Evolutionary conservation across 2,329 filamentous ascomycete species (phyloP).

Genomic region (Torrubiella hemipterigena): DNA sequence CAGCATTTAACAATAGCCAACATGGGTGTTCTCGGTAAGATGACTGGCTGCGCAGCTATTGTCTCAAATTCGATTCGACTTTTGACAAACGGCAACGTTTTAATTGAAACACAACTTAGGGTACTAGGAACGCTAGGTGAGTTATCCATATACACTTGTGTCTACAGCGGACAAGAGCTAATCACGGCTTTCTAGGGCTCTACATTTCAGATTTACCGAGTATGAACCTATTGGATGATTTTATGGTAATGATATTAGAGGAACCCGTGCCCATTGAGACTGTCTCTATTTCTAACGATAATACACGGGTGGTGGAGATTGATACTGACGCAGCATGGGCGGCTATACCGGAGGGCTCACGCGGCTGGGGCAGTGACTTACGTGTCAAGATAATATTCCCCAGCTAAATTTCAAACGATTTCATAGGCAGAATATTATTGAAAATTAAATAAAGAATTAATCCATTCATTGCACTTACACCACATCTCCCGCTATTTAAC

Average conservation of each 20-base stretch:
- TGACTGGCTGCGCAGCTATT: slow-evolving; percentile 78
- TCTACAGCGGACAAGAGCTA: neutral
- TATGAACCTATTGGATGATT: slow-evolving; percentile 48
- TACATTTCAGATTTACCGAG: slow-evolving; percentile 61
- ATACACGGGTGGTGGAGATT: slow-evolving; percentile 56
- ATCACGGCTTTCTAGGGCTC: slow-evolving; percentile 33
- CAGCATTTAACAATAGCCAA: slow-evolving; percentile 45
- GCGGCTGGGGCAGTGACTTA: too few species aligned
- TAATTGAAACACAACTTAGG: slow-evolving; percentile 61
- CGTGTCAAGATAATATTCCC: too few species aligned
- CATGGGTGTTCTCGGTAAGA: slow-evolving; percentile 73
- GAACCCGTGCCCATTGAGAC: slow-evolving; percentile 55
- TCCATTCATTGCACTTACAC: too few species aligned
- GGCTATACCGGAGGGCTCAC: too few species aligned
- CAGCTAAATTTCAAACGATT: too few species aligned
- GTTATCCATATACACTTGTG: slow-evolving; percentile 12
- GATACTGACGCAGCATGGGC: slow-evolving; percentile 72
- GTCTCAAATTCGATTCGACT: slow-evolving; percentile 47
- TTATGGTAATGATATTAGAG: slow-evolving; percentile 66
- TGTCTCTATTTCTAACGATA: slow-evolving; percentile 43
- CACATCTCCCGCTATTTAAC: too few species aligned
- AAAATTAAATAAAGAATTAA: too few species aligned
- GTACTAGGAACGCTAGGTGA: slow-evolving; percentile 63
- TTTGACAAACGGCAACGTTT: slow-evolving; percentile 42
- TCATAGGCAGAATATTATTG: too few species aligned